phyloP scores from a whole-genome alignment of 768 basidiomycete species.

The Leccinum ochraceum region DNA sequence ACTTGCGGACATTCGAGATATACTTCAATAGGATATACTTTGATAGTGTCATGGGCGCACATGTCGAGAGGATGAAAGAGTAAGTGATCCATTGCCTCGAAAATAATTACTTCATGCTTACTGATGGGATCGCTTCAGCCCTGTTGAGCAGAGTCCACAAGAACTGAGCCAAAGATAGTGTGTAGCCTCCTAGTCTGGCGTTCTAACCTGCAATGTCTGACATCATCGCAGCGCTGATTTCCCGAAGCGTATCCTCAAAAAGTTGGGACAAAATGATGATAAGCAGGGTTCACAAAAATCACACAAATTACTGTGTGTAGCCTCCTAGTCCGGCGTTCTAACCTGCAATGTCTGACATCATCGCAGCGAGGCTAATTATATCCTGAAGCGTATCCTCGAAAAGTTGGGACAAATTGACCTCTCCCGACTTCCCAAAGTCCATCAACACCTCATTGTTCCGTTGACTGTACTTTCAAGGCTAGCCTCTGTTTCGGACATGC shows the following conservation, averaged over 20 bases:
- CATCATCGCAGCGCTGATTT: not conserved
- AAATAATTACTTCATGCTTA: not conserved
- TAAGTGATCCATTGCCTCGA: not conserved
- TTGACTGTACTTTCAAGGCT: conserved; percentile 1
- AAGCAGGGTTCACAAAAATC: too few relatives aligned
- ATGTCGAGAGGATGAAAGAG: not conserved
- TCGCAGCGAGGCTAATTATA: not conserved
- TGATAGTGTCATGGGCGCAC: not conserved
- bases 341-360: not conserved
- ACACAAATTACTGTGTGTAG: too few relatives aligned
- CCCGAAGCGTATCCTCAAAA: not conserved
- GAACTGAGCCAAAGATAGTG: not conserved
- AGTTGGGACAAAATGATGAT: not conserved
- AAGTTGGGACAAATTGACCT: not conserved
- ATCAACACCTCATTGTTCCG: conserved; percentile 3
- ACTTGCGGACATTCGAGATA: conserved; percentile 4
- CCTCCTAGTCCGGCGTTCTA: not conserved
- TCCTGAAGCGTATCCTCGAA: not conserved
- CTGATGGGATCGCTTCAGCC: not conserved
- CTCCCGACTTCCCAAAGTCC: not conserved
- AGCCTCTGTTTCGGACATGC: not conserved
- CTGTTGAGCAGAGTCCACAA: not conserved
- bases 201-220: not conserved
- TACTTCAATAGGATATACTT: conserved; percentile 1
- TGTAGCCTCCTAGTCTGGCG: not conserved